A percentile compares a stretch with the other conserved stretches of the same genome.
Conservation (phyloP, 1,139 yeast genomes). For the Lodderomyces pseudojiufengensis region DNA sequence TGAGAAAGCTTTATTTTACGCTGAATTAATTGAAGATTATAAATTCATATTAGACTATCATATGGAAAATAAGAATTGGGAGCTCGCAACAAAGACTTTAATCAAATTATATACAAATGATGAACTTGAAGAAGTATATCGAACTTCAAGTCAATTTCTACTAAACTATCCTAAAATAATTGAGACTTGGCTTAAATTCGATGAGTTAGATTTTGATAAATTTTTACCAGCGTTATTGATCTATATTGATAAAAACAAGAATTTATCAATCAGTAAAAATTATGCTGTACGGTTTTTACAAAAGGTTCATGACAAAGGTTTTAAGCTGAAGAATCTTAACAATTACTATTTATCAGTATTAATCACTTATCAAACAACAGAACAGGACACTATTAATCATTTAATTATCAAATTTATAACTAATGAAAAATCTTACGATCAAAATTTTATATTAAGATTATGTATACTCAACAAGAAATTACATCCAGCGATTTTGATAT, state of each 20-base stretch:
- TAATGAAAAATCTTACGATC: conserved; percentile 43
- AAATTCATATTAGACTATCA: conserved; percentile 67
- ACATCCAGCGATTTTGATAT: conserved; percentile 67
- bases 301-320: conserved; percentile 53
- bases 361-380: conserved; percentile 42
- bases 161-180: conserved; percentile 64
- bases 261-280: conserved; percentile 39
- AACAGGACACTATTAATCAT: conserved; percentile 21
- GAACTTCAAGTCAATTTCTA: conserved; percentile 63
- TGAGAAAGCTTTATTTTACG: conserved; percentile 62
- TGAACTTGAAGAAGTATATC: conserved; percentile 48
- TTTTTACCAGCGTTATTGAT: conserved; percentile 74
- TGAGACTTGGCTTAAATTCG: conserved; percentile 70
- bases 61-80: conserved; percentile 70
- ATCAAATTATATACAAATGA: conserved; percentile 34
- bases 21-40: conserved; percentile 65
- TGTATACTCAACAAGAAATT: conserved; percentile 59
- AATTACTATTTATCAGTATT: conserved; percentile 72
- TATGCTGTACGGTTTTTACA: conserved; percentile 65
- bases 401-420: conserved; percentile 30
- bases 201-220: conserved; percentile 48
- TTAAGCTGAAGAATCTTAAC: conserved; percentile 53
- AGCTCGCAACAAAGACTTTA: conserved; percentile 60
- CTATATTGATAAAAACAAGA: conserved; percentile 49
- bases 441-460: conserved; percentile 71